Evolutionary conservation across 768 basidiomycete genomes (phyloP).

Genomic region (Fistulinella prunicolor): DNA sequence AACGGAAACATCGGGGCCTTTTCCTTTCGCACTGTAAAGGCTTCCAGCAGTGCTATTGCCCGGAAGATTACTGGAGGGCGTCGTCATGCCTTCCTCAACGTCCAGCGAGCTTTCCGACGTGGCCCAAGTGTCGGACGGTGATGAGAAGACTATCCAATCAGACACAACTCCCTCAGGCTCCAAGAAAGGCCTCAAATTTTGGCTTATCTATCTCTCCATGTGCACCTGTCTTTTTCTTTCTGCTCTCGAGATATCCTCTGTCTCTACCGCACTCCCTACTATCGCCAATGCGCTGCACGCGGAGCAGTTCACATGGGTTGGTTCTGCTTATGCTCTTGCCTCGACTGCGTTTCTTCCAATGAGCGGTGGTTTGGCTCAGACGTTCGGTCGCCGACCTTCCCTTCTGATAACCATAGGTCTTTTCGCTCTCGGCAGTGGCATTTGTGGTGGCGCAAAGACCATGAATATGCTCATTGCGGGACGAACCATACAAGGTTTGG

Average conservation of each 20-base stretch:
- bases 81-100: not conserved
- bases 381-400: constrained; percentile 39
- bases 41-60: too few relatives aligned
- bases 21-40: too few relatives aligned
- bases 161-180: not conserved
- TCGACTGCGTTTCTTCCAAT: constrained; percentile 41
- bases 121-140: not conserved
- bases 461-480: constrained; percentile 44
- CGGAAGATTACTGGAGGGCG: too few relatives aligned
- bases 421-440: constrained; percentile 41
- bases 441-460: constrained; percentile 40
- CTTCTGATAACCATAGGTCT: constrained; percentile 31
- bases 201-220: constrained; percentile 31
- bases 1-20: too few relatives aligned
- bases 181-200: constrained; percentile 23
- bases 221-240: constrained; percentile 28
- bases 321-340: constrained; percentile 40
- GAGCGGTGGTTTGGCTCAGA: constrained; percentile 37
- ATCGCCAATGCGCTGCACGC: constrained; percentile 39
- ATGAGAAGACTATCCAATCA: not conserved
- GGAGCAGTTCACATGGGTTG: constrained; percentile 44
- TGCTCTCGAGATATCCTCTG: constrained; percentile 32
- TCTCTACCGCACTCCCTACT: constrained; percentile 42
- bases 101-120: not conserved
- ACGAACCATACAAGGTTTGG: constrained; percentile 40